These are phyloP conservation scores for Trypethelium eluteriae DNA, from an alignment of 495 filamentous ascomycete genomes.

Conservation along the genomic window DNA sequence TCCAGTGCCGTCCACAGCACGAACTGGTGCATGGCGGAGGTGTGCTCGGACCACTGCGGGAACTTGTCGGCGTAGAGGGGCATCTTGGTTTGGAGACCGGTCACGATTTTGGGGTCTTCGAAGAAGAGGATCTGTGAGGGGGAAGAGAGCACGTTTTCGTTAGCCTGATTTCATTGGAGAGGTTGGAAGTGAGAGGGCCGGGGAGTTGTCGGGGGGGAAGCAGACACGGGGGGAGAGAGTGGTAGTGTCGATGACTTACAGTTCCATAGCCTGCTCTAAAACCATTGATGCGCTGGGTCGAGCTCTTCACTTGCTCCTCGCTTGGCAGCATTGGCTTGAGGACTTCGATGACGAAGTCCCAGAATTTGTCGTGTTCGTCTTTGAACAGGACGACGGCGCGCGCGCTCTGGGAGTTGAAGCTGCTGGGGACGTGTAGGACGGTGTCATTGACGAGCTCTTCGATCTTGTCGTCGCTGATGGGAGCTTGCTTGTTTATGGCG, in stretches of 20 bases:
- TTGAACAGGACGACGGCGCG: slow-evolving; percentile 55
- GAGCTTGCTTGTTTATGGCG: slow-evolving; percentile 47
- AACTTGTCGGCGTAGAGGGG: slow-evolving; percentile 54
- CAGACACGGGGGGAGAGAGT: slow-evolving; percentile 2
- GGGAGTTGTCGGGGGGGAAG: neutral
- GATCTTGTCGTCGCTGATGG: slow-evolving; percentile 47
- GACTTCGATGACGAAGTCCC: slow-evolving; percentile 48
- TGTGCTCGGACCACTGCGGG: slow-evolving; percentile 55
- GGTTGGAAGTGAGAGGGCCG: neutral
- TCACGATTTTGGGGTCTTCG: slow-evolving; percentile 48
- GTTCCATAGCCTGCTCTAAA: slow-evolving; percentile 54
- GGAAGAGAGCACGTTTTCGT: slow-evolving; percentile 1
- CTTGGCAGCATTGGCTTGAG: slow-evolving; percentile 51
- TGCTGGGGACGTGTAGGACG: slow-evolving; percentile 49
- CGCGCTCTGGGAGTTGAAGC: slow-evolving; percentile 61
- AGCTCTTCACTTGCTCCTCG: slow-evolving; percentile 42
- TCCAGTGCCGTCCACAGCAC: slow-evolving; percentile 59
- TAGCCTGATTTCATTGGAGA: neutral
- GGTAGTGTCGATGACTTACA: slow-evolving; percentile 28
- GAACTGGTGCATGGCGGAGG: slow-evolving; percentile 60
- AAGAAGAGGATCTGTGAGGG: slow-evolving; percentile 52
- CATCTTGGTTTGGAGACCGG: slow-evolving; percentile 46
- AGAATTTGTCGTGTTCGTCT: slow-evolving; percentile 57
- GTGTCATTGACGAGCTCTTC: slow-evolving; percentile 48
- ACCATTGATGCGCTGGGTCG: slow-evolving; percentile 41